Percentiles rank a stretch among this genome's conserved stretches.
These are phyloP conservation scores for Chytriomyces sp. DNA, from an alignment of 192 early-diverging fungal genomes.

Conservation along the genomic window DNA sequence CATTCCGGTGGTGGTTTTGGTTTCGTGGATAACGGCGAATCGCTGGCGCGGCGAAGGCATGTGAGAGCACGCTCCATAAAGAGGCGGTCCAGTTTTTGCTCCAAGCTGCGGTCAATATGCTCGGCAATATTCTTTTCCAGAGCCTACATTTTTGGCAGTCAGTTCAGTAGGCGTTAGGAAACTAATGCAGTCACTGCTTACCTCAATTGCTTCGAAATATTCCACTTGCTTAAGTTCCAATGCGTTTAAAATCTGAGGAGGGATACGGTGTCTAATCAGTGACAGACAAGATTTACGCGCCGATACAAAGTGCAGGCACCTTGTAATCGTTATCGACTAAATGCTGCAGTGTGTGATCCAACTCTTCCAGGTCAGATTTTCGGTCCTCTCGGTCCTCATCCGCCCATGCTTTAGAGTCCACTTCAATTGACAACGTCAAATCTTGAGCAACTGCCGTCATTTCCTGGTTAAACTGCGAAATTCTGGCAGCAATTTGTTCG, in stretches of 20 bases:
- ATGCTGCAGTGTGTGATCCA: slow-evolving; percentile 36
- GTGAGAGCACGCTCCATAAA: slow-evolving; percentile 38
- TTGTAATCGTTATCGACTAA: slow-evolving; percentile 43
- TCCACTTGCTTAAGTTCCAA: slow-evolving; percentile 38
- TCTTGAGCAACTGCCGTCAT: slow-evolving; percentile 24
- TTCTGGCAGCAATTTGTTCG: slow-evolving; percentile 1
- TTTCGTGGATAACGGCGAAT: neutral
- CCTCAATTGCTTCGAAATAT: slow-evolving; percentile 42
- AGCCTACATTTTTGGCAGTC: slow-evolving; percentile 4
- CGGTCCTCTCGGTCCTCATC: slow-evolving; percentile 41
- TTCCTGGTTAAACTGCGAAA: slow-evolving; percentile 26
- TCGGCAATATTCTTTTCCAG: slow-evolving; percentile 32
- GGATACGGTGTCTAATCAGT: neutral
- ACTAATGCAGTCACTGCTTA: neutral
- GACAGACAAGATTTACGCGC: neutral
- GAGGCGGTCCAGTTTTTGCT: slow-evolving; percentile 29
- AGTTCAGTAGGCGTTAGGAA: neutral
- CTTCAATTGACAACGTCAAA: slow-evolving; percentile 10
- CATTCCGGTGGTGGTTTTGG: slow-evolving; percentile 17
- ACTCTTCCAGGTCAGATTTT: slow-evolving; percentile 33
- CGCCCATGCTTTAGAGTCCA: slow-evolving; percentile 25
- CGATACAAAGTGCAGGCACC: neutral
- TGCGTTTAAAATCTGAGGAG: slow-evolving; percentile 24
- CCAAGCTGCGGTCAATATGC: slow-evolving; percentile 30
- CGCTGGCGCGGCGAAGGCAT: slow-evolving; percentile 25